phyloP scores from a whole-genome alignment of 257 asterid genomes.

The Leonotis leonurus region DNA sequence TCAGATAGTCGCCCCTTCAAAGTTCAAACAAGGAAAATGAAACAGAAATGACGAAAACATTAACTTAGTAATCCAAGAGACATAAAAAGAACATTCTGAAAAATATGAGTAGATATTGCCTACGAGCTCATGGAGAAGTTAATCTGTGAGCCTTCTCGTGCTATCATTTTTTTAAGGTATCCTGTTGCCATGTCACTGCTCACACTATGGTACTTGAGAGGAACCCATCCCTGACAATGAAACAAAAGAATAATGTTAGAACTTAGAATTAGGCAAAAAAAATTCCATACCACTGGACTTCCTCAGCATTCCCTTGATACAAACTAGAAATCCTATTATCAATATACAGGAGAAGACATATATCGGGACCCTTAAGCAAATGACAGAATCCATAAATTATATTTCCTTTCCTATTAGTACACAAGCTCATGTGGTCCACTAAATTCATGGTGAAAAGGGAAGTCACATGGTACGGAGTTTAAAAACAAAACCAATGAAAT shows the following conservation, averaged over 20 bases:
- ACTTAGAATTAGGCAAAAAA: background rate
- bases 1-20: conserved; percentile 69
- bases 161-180: conserved; percentile 42
- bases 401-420: no score
- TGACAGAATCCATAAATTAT: no score
- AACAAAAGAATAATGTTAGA: background rate
- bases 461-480: no score
- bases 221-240: conserved; percentile 59
- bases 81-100: background rate
- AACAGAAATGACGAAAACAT: background rate
- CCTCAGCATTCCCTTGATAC: background rate
- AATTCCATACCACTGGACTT: background rate
- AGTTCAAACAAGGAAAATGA: conserved; percentile 31
- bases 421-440: no score
- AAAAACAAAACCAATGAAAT: no score
- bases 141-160: conserved; percentile 39
- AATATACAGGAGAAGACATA: background rate
- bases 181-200: conserved; percentile 49
- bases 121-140: conserved; percentile 71
- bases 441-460: no score
- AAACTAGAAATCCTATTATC: background rate
- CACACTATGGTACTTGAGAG: conserved; percentile 55
- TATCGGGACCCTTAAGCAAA: background rate
- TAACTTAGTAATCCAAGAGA: conserved; percentile 9
- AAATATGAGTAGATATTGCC: conserved; percentile 19